Percentiles rank a stretch among this genome's conserved stretches.
These are phyloP conservation scores for Margaritispora aquatica DNA, from an alignment of 495 filamentous ascomycete species.

Conservation along the genomic window DNA sequence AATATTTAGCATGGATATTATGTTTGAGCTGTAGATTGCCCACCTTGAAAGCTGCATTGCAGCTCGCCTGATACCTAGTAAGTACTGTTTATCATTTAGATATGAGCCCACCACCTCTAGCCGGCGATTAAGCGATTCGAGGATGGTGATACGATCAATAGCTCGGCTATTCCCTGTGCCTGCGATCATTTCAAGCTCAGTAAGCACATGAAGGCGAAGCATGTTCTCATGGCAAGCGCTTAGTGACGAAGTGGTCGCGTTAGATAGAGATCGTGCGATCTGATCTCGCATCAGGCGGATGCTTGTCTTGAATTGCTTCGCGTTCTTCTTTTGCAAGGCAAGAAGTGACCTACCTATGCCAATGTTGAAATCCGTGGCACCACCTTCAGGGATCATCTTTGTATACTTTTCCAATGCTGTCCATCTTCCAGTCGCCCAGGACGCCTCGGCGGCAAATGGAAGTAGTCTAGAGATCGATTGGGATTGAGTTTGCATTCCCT, in stretches of 20 bases:
- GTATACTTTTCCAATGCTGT: conserved; percentile 66
- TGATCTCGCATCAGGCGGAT: conserved; percentile 61
- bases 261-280: conserved; percentile 66
- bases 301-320: conserved; percentile 46
- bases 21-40: background rate
- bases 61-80: conserved; percentile 81
- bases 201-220: conserved; percentile 77
- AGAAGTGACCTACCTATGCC: conserved; percentile 68
- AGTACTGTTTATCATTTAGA: conserved; percentile 84
- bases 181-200: conserved; percentile 79
- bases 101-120: conserved; percentile 82
- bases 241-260: conserved; percentile 68
- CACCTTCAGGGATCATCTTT: conserved; percentile 38
- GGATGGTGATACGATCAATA: conserved; percentile 36
- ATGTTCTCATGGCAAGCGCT: conserved; percentile 74
- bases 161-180: conserved; percentile 27
- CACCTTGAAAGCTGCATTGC: conserved; percentile 57
- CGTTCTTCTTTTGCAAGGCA: conserved; percentile 50
- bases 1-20: conserved; percentile 6
- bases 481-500: conserved; percentile 57
- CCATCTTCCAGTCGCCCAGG: conserved; percentile 85
- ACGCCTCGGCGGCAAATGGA: conserved; percentile 80
- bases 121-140: conserved; percentile 61
- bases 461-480: conserved; percentile 52
- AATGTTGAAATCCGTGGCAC: conserved; percentile 73